Evolutionary conservation across 2,329 filamentous ascomycete species (phyloP), one percentile per base, ranked within the genome.

Genomic region (Hypocrella siamensis): DNA sequence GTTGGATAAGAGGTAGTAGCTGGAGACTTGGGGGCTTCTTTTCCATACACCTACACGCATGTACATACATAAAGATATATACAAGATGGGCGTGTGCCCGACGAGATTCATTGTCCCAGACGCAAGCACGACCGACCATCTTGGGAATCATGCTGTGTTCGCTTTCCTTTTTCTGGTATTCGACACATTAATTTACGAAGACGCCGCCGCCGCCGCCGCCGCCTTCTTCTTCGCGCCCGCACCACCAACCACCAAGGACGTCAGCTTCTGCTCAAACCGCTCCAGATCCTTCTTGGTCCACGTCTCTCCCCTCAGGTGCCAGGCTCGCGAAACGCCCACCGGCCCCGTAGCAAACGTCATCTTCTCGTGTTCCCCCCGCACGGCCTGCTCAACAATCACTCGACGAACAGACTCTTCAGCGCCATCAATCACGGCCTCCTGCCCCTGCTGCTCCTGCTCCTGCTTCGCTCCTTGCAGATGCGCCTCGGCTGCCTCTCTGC

Each of bases 1-100:
- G 25, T 26, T 66, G 17, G 57, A n/a, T n/a, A n/a, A n/a, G n/a
- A n/a, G n/a, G n/a, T n/a, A 57, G 42, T 49, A 58, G 46, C 43
- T 63, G 12, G 52, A 49, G 41, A 47, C 47, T 37, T 17, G 19
- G 22, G n/a, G 27, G 10, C 7, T 42, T 41, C 41, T 35, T 32
- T 47, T 38, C 38, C 40, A 43, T 45, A 46, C 40, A 49, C 42
- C 40, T 45, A 17, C 38, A 39, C 27, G 17, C 16, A 15, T 4
- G 7, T 24, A 17, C 8, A 11, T 31, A 17, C 32, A 16, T 25
- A 19, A 17, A 29, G 19, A 25, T 12, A 22, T 22, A 22, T 17
- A 22, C 26, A 17, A 24, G 22, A 35, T 35, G 45, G 31, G 44
- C 45, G 32, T 35, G 42, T 15, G 46, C n/a, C n/a, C n/a, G n/a